A percentile compares a stretch with the other conserved stretches of the same genome.
phyloP scores from a whole-genome alignment of 345 rosid species.

The Conringia planisiliqua region DNA sequence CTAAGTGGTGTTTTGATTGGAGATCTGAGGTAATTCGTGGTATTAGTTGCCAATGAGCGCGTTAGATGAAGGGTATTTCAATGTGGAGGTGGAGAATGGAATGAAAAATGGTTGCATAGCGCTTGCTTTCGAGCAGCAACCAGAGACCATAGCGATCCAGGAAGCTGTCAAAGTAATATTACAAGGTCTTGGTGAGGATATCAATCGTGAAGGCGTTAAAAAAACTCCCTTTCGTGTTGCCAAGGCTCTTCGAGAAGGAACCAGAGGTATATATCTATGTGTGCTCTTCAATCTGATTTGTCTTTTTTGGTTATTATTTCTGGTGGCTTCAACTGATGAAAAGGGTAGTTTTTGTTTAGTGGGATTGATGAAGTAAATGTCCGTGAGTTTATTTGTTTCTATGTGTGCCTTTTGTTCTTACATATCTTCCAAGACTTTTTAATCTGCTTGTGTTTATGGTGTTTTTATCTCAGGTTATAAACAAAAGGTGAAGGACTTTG shows the following conservation, averaged over 20 bases:
- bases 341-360: not conserved
- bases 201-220: slow-evolving; percentile 70
- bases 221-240: slow-evolving; percentile 88
- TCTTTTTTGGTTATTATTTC: not conserved
- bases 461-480: slow-evolving; percentile 52
- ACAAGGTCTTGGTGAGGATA: slow-evolving; percentile 70
- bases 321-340: not conserved
- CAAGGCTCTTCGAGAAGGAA: slow-evolving; percentile 74
- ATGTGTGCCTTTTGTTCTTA: not conserved
- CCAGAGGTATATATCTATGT: slow-evolving; percentile 46
- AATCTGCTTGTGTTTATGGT: not conserved
- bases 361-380: not conserved
- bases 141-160: slow-evolving; percentile 57
- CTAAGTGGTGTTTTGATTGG: not conserved
- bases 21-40: slow-evolving; percentile 6
- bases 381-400: not conserved
- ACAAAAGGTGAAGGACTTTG: slow-evolving; percentile 60
- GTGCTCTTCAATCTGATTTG: not conserved
- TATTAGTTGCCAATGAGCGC: slow-evolving; percentile 52
- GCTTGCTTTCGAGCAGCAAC: slow-evolving; percentile 42
- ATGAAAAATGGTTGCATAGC: slow-evolving; percentile 38
- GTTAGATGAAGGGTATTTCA: slow-evolving; percentile 58
- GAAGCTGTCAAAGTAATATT: slow-evolving; percentile 71
- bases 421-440: not conserved
- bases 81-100: slow-evolving; percentile 50